Base-by-base conservation (phyloP, 1,139 yeast genomes). In the Magnusiomyces paraingens region DNA sequence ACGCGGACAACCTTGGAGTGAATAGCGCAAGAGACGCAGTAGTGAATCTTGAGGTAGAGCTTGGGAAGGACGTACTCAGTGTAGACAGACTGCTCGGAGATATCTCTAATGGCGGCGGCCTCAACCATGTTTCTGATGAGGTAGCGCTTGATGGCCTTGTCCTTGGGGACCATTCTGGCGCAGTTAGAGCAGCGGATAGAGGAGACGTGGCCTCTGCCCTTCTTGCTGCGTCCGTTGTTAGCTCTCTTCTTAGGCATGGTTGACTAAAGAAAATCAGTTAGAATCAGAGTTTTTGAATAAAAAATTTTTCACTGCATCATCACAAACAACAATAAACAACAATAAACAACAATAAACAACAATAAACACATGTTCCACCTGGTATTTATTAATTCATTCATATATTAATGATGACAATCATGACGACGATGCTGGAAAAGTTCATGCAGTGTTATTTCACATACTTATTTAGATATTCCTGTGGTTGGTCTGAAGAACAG, bases 221-320 rank as follows among this genome's bases (percentile, higher is more conserved):
- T 90, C 95, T 93, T 93, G 95, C 94, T 93, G 86, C 99, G 93
- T 85, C 99, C 99, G 97, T 90, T 90, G 94, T 97, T 89, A 80
- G 98, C 90, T 90, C 99, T 93, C 98, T 93, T 93, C 90, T 93
- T 93, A 81, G 99, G 97, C 99, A 93, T 93, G 72, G 40, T 80
- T 82, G 79, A 57, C 46, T 54, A 50, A 47, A 8, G 26, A 14
- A n/a, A 22, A 35, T 15, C 20, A 40, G 44, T 17, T 8, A 20
- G 22, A 43, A 43, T 18, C 18, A 20, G 21, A 18, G 12, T 18
- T 11, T 11, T 43, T 43, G 26, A 18, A 43, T 17, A 15, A 38
- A 38, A 38, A 38, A 38, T 38, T 38, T 38, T 26, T 26, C 8
- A 5, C 8, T 8, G 8, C 32, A 26, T 4, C 32, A 26, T 26